Conservation (phyloP, 2,329 filamentous ascomycete genomes). For the Ustulina deusta region DNA sequence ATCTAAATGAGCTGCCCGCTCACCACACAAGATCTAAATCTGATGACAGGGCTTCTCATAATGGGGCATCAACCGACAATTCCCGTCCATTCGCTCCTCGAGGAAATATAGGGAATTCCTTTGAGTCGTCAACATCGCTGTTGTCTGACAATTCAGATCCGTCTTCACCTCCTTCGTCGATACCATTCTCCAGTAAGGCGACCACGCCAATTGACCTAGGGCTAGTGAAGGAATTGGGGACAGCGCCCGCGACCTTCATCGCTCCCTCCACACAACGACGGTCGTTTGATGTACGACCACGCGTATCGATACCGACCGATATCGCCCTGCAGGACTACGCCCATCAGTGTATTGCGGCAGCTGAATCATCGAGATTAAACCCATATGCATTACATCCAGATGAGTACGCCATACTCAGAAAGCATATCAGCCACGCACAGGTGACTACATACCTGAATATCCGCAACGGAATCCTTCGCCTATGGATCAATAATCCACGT, state of each 20-base stretch:
- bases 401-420: constrained; percentile 83
- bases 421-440: constrained; percentile 86
- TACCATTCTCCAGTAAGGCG: constrained; percentile 68
- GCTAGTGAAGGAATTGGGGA: constrained; percentile 50
- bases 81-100: constrained; percentile 23
- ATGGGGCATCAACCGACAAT: constrained; percentile 40
- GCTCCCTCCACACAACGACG: constrained; percentile 47
- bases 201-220: constrained; percentile 69
- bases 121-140: constrained; percentile 65
- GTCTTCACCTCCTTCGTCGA: constrained; percentile 65
- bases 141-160: constrained; percentile 68
- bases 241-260: constrained; percentile 35
- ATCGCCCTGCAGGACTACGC: constrained; percentile 83
- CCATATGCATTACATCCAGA: constrained; percentile 88
- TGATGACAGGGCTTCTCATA: constrained; percentile 46
- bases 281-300: constrained; percentile 74
- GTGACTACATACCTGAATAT: constrained; percentile 97
- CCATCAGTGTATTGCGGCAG: constrained; percentile 89
- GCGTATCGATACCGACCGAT: constrained; percentile 84
- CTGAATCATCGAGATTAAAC: constrained; percentile 88
- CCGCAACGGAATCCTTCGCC: constrained; percentile 88
- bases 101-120: constrained; percentile 45
- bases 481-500: constrained; percentile 90
- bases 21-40: constrained; percentile 41
- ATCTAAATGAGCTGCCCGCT: constrained; percentile 18